phyloP scores from a whole-genome alignment of 2,329 filamentous ascomycete species.

The Aspergillus hiratsukae region DNA sequence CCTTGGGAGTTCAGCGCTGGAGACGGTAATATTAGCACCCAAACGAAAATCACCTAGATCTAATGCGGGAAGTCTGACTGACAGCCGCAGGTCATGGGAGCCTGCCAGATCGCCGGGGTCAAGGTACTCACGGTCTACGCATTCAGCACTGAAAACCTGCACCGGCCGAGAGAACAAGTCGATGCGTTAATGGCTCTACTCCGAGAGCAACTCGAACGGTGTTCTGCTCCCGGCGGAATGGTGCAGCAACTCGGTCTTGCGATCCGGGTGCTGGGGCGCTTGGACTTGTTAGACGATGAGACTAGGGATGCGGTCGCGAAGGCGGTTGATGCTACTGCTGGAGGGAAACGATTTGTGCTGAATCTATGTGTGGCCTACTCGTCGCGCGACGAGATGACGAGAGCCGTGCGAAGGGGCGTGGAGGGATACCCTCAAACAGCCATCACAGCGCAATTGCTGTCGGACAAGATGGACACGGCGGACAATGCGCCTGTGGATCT shows the following conservation, averaged over 20 bases:
- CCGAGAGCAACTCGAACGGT: not conserved
- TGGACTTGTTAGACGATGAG: too few relatives aligned
- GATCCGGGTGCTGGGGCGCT: not conserved
- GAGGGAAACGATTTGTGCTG: too few relatives aligned
- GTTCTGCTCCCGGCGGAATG: not conserved
- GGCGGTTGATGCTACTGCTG: too few relatives aligned
- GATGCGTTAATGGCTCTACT: not conserved
- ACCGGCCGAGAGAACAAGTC: slow-evolving; percentile 8
- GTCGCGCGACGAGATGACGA: not conserved
- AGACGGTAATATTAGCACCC: not conserved
- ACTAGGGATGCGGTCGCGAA: too few relatives aligned
- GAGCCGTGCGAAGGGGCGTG: too few relatives aligned
- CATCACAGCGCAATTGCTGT: not conserved
- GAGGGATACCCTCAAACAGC: too few relatives aligned
- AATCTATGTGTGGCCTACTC: not conserved
- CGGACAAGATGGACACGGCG: not conserved
- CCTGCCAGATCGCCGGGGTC: not conserved
- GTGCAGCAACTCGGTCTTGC: not conserved
- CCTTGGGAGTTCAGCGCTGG: not conserved
- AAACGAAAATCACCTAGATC: not conserved
- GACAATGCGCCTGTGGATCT: slow-evolving; percentile 9
- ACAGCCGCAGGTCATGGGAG: not conserved
- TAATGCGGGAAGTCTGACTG: not conserved
- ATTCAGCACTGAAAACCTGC: slow-evolving; percentile 15
- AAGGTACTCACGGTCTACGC: slow-evolving; percentile 8